phyloP scores from a whole-genome alignment of 2,329 filamentous ascomycete genomes.

The Stagonosporopsis chrysanthemi region DNA sequence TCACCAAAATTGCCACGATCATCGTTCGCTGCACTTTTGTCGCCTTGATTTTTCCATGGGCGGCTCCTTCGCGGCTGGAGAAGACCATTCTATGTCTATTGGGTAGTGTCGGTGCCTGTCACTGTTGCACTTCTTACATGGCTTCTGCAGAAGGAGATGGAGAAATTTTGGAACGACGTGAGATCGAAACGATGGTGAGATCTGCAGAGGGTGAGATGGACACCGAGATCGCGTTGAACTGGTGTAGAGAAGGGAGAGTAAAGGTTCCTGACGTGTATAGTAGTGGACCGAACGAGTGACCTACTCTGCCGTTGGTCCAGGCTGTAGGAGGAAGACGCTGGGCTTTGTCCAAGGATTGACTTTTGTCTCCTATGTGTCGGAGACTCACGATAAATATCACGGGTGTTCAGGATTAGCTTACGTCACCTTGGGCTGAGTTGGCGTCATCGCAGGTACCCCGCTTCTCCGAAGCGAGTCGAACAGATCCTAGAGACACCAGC shows the following conservation, averaged over 20 bases:
- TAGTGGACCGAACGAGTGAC: too few relatives aligned
- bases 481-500: too few relatives aligned
- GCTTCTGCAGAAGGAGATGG: neutral
- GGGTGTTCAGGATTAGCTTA: too few relatives aligned
- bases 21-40: neutral
- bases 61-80: neutral
- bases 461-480: too few relatives aligned
- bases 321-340: too few relatives aligned
- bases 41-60: neutral
- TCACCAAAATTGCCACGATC: constrained; percentile 2
- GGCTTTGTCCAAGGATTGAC: too few relatives aligned
- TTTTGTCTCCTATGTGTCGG: too few relatives aligned
- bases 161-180: neutral
- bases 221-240: neutral
- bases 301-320: too few relatives aligned
- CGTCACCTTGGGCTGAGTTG: too few relatives aligned
- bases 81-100: neutral
- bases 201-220: neutral
- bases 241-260: neutral
- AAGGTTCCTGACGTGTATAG: too few relatives aligned
- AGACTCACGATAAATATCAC: too few relatives aligned
- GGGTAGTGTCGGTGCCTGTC: neutral
- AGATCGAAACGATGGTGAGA: neutral
- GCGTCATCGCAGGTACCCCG: too few relatives aligned
- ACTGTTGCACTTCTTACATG: neutral